Conservation (phyloP, 306 rosid species). For the Citrullus colocynthis region DNA sequence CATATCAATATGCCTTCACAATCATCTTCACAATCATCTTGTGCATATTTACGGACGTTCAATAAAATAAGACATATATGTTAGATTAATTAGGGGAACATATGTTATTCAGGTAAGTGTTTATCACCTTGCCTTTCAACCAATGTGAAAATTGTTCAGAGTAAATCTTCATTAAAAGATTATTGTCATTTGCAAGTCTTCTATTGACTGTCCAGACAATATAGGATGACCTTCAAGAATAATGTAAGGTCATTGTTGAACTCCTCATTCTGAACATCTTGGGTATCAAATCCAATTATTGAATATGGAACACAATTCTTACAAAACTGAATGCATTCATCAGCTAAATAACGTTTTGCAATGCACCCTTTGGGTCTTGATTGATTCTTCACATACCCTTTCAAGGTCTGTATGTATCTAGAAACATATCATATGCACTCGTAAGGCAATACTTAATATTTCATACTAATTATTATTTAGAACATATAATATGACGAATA, state of each 20-base stretch:
- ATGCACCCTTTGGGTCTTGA: neutral
- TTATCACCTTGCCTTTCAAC: neutral
- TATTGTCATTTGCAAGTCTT: neutral
- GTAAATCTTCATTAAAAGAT: neutral
- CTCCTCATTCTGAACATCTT: neutral
- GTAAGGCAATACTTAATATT: too few species aligned
- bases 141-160: neutral
- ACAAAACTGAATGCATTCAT: neutral
- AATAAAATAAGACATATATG: too few species aligned
- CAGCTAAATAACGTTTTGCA: neutral
- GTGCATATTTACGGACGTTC: too few species aligned
- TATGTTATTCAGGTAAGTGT: too few species aligned
- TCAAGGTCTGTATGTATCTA: neutral
- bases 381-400: neutral
- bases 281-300: neutral
- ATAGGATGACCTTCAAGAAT: too few species aligned
- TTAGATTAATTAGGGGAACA: too few species aligned
- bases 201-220: neutral
- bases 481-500: neutral
- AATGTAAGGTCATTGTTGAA: too few species aligned
- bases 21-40: too few species aligned
- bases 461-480: too few species aligned
- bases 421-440: neutral
- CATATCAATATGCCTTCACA: too few species aligned
- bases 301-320: neutral